phyloP scores from a whole-genome alignment of 1,139 yeast species.

The Saccharomycopsis hybrid region DNA sequence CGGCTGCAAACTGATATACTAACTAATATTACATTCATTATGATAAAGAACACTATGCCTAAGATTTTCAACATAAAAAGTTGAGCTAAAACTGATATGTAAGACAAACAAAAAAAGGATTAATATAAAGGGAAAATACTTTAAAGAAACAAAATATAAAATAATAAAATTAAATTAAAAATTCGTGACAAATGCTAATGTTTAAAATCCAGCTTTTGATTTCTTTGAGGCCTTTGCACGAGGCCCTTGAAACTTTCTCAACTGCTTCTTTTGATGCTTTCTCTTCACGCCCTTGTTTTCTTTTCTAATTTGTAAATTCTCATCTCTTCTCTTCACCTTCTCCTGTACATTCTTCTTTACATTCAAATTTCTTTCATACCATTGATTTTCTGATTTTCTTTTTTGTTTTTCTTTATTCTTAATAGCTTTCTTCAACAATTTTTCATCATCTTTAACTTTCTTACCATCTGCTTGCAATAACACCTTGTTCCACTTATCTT shows the following conservation, averaged over 20 bases:
- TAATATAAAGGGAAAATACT: background rate
- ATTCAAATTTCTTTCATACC: constrained; percentile 78
- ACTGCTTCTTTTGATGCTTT: constrained; percentile 61
- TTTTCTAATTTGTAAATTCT: constrained; percentile 73
- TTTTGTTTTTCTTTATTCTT: constrained; percentile 77
- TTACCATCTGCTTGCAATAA: constrained; percentile 84
- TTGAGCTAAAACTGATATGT: background rate
- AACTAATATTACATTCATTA: no score
- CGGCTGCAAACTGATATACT: background rate
- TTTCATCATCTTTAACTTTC: constrained; percentile 86
- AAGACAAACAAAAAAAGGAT: background rate
- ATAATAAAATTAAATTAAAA: background rate
- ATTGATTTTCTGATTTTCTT: constrained; percentile 74
- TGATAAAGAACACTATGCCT: no score
- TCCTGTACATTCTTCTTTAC: constrained; percentile 72
- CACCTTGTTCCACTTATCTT: constrained; percentile 80
- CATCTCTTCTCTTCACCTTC: constrained; percentile 80
- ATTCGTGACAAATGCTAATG: background rate
- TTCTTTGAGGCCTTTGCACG: constrained; percentile 25
- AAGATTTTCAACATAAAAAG: no score
- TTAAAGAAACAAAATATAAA: background rate
- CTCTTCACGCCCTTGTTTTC: constrained; percentile 73
- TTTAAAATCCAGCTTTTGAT: constrained; percentile 19
- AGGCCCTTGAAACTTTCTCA: constrained; percentile 54
- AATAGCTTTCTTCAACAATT: constrained; percentile 74